Percentiles rank a stretch among this genome's conserved stretches.
These are phyloP conservation scores for Endogone sp. DNA, from an alignment of 192 early-diverging fungal genomes.

Conservation along the genomic window DNA sequence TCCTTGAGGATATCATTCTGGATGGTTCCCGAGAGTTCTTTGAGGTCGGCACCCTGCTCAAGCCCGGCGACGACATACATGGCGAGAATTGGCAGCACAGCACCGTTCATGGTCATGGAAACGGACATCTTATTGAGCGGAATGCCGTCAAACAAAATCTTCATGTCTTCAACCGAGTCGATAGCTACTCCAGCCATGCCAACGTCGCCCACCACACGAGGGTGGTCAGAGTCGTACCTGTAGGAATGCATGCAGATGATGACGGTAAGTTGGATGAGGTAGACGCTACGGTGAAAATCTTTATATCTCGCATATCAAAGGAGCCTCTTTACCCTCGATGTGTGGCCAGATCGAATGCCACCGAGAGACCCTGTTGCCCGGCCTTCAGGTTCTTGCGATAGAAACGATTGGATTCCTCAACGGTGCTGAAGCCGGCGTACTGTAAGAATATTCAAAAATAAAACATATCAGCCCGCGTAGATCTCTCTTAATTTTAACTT, in stretches of 20 bases:
- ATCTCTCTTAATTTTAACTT: no score
- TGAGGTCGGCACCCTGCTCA: constrained; percentile 80
- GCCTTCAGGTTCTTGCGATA: constrained; percentile 86
- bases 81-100: constrained; percentile 84
- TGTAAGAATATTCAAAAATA: no score
- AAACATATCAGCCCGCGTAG: no score
- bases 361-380: constrained; percentile 83
- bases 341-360: constrained; percentile 89
- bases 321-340: constrained; percentile 79
- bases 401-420: constrained; percentile 87
- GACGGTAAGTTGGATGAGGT: background rate
- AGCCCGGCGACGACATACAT: constrained; percentile 87
- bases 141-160: constrained; percentile 82
- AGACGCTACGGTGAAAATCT: no score
- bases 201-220: constrained; percentile 84
- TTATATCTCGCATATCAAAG: no score
- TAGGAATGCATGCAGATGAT: background rate
- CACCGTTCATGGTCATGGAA: constrained; percentile 96
- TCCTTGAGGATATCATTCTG: constrained; percentile 94
- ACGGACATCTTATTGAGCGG: constrained; percentile 89
- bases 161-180: constrained; percentile 88
- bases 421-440: constrained; percentile 91
- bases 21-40: constrained; percentile 82
- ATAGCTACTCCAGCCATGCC: constrained; percentile 94
- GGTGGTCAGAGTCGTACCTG: constrained; percentile 87